Evolutionary conservation across 306 rosid genomes (phyloP), one percentile per base, ranked within the genome.

Genomic region (Argentina anserina): DNA sequence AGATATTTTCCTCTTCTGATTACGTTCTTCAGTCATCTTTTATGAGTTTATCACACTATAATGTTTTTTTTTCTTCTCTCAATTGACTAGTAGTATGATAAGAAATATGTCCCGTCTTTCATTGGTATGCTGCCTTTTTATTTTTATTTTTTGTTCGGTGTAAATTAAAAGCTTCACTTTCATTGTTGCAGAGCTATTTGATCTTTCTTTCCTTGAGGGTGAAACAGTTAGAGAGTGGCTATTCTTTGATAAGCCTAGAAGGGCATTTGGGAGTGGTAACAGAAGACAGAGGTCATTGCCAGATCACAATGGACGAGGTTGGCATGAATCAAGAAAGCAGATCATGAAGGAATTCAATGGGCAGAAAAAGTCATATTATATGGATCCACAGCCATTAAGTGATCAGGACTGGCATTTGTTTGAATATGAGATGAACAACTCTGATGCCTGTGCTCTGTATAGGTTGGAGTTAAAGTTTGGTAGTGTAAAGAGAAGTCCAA

Each of bases 311-410:
- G 97, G 98, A 47, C 96, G 98, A 61, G 98, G 98, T 73, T 94
- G 98, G 97, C 98, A 94, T 66, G 98, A 94, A 81, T 94, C 98
- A 26, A 90, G 98, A 78, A 94, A 94, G 92, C 98, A 94, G 85
- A 87, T 94, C 60, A 87, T 94, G 88, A 89, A 81, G 84, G 98
- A 94, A 71, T 89, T 76, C 71, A 89, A 91, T 65, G 98, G 98
- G 59, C 90, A 91, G 81, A 94, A 94, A 86, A 82, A 96, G 74
- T 94, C 97, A 70, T 94, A 94, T 81, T 94, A 94, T 74, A 94
- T 94, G 98, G 98, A 94, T 76, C 98, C 98, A 11, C 97, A 94
- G 50, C 98, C 98, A 17, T 74, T 84, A 76, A 91, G 80, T 70
- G 88, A 88, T 77, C 76, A 80, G 71, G 98, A 94, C 82, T 94